These are phyloP conservation scores for Fusarium piperis DNA, from an alignment of 2,329 filamentous ascomycete species.

Conservation along the genomic window DNA sequence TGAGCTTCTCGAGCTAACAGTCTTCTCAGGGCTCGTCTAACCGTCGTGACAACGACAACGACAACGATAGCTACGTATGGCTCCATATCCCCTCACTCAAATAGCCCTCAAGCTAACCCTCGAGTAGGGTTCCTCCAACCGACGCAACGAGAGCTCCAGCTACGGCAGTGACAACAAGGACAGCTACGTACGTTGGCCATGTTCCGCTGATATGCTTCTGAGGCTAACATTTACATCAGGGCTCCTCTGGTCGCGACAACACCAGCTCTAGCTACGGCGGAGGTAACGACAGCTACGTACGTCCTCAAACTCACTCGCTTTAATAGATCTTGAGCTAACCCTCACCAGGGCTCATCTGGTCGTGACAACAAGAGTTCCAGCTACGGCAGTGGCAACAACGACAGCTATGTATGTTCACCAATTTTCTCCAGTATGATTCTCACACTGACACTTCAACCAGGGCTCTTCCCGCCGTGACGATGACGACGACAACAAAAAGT, in stretches of 20 bases:
- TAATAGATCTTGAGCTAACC: no score
- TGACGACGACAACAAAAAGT: conserved; percentile 13
- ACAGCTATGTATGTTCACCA: no score
- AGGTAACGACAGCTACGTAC: background rate
- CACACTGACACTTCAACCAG: background rate
- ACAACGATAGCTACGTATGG: background rate
- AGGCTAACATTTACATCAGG: conserved; percentile 15
- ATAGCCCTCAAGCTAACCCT: background rate
- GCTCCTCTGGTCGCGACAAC: conserved; percentile 21
- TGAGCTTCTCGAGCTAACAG: conserved; percentile 2
- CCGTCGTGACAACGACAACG: conserved; percentile 28
- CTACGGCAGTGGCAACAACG: no score
- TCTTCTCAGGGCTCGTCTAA: conserved; percentile 19
- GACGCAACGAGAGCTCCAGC: background rate
- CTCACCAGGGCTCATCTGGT: no score
- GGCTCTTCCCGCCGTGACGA: conserved; percentile 1
- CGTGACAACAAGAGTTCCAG: no score
- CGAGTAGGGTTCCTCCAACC: background rate
- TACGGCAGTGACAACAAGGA: conserved; percentile 1
- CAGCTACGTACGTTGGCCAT: background rate
- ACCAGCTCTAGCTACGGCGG: background rate
- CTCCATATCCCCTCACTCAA: background rate
- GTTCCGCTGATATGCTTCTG: background rate
- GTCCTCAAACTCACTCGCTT: no score
- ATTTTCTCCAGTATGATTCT: no score